Base-by-base conservation (phyloP, 2,329 filamentous ascomycete genomes). In the Monilinia vaccinii-corymbosi region DNA sequence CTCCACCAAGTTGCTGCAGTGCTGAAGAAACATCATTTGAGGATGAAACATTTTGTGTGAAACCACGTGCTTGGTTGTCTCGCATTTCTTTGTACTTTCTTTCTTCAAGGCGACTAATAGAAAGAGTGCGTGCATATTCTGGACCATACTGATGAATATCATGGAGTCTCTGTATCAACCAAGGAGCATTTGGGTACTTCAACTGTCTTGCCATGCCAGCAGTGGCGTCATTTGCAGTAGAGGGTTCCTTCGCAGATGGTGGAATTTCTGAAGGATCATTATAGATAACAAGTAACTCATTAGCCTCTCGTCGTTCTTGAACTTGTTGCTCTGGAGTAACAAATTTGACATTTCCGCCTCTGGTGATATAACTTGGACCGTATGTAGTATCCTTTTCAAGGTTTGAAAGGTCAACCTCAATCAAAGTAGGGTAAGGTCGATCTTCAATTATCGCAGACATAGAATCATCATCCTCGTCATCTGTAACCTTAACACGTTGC, bases 231-330 rank as follows among this genome's bases (percentile, higher is more conserved):
- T 62, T 64, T 34, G 44, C 25, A 48, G 61, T 49, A 16, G 65
- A 58, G 49, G 70, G 68, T 60, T 72, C 71, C 50, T 70, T 73
- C 21, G 71, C 65, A 11, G 71, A 69, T 18, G 65, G 64, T 31
- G 71, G 71, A 50, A 73, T 72, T 53, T 73, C 71, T 55, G 62
- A 64, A 16, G 64, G 64, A 65, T 71, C 69, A 28, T 68, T 71
- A 52, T 73, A 73, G 25, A 72, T 63, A 40, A 70, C 80, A 79
- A 87, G 83, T 38, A 87, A 75, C 66, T 84, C 82, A 13, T 76
- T 76, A 50, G 78, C 78, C 67, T 86, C 83, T 31, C 83, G 79
- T 50, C 81, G 77, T 8, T 76, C 75, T 69, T 85, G 84, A 28
- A 73, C 70, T 62, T 78, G 76, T 64, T 83, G 80, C 69, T 86